A percentile compares a stretch with the other conserved stretches of the same genome.
Evolutionary conservation across 257 asterid species (phyloP).

Genomic region (Fraxinus excelsior): DNA sequence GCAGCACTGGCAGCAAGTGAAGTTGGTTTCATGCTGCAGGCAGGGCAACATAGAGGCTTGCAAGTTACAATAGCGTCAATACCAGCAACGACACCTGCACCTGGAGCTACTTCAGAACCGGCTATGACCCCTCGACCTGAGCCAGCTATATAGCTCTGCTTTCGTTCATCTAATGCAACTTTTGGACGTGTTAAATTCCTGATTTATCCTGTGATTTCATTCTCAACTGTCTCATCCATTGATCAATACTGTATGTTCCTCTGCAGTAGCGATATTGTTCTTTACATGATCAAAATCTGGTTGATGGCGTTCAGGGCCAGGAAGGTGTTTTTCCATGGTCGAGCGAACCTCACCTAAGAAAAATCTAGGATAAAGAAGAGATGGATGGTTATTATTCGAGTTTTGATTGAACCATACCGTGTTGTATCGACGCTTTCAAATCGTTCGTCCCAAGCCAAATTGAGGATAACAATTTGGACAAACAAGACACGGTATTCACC

Average conservation of each 20-base stretch:
- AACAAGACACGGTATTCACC: too few species aligned
- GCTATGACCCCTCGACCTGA: slow-evolving; percentile 18
- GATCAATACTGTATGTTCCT: not conserved
- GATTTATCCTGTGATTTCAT: not conserved
- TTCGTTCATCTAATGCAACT: not conserved
- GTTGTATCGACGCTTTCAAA: too few species aligned
- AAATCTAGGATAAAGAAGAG: not conserved
- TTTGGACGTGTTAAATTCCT: not conserved
- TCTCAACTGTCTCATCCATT: not conserved
- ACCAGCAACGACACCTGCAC: slow-evolving; percentile 27
- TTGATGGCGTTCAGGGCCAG: not conserved
- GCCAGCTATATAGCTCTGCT: slow-evolving; percentile 18
- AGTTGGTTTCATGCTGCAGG: slow-evolving; percentile 50
- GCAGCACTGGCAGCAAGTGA: slow-evolving; percentile 48
- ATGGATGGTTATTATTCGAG: not conserved
- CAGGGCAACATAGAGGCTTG: slow-evolving; percentile 48
- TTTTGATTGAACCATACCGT: not conserved
- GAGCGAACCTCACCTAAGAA: not conserved
- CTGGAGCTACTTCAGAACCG: slow-evolving; percentile 17
- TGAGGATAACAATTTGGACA: too few species aligned
- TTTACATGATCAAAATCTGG: not conserved
- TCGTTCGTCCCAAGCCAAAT: too few species aligned
- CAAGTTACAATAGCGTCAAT: slow-evolving; percentile 38
- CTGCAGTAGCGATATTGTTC: not conserved
- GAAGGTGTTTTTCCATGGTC: not conserved